A percentile compares a stretch with the other conserved stretches of the same genome.
These are phyloP conservation scores for Dipodascopsis tothii DNA, from an alignment of 805 yeast genomes.

Conservation along the genomic window DNA sequence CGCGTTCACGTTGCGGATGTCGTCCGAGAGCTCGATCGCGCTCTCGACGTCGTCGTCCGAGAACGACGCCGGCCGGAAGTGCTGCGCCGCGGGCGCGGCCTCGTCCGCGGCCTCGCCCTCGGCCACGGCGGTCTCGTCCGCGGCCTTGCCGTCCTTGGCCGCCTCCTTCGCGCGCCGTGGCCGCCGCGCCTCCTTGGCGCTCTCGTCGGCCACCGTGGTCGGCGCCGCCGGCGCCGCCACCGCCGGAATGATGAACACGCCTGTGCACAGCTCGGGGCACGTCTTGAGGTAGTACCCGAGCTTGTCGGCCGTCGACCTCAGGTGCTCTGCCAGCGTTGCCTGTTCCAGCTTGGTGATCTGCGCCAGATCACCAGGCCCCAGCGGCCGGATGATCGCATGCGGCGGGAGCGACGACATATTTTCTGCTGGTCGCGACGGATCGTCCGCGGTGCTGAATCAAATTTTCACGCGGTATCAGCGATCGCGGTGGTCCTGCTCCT, in stretches of 20 bases:
- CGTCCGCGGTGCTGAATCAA: not conserved
- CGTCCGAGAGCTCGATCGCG: not conserved
- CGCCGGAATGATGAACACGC: constrained; percentile 63
- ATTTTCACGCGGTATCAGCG: too few relatives aligned
- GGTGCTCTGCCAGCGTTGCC: constrained; percentile 60
- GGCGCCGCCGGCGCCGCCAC: constrained; percentile 1
- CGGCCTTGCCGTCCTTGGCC: constrained; percentile 2
- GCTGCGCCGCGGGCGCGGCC: not conserved
- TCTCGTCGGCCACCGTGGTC: constrained; percentile 1
- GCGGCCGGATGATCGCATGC: constrained; percentile 65
- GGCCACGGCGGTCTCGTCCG: constrained; percentile 27
- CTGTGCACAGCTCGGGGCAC: constrained; percentile 88
- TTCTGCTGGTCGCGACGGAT: not conserved
- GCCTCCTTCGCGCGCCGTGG: too few relatives aligned
- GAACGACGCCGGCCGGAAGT: not conserved
- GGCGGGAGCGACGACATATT: constrained; percentile 38
- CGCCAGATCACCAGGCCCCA: constrained; percentile 64
- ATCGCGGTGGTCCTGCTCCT: too few relatives aligned
- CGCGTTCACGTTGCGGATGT: not conserved
- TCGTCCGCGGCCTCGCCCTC: too few relatives aligned
- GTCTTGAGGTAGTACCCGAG: constrained; percentile 60
- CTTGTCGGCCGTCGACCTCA: constrained; percentile 60
- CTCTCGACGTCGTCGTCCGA: not conserved
- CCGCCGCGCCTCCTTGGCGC: too few relatives aligned
- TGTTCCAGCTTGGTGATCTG: constrained; percentile 56